phyloP scores from a whole-genome alignment of 2,329 filamentous ascomycete species.

The Ilyonectria destructans region DNA sequence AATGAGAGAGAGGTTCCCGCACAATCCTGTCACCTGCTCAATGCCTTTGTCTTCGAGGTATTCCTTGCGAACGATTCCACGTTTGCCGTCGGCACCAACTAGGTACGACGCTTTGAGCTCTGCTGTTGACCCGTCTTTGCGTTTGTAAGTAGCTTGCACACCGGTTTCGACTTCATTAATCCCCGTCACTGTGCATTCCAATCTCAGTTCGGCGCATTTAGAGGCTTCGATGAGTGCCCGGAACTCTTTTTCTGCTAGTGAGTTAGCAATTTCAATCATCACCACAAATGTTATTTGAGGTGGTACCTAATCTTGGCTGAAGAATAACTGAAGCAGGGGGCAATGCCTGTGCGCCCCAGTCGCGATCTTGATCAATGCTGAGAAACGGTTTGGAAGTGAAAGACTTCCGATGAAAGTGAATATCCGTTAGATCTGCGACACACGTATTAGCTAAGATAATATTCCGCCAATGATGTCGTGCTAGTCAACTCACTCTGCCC shows the following conservation, averaged over 20 bases:
- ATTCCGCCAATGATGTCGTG: neutral
- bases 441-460: neutral
- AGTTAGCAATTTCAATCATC: neutral
- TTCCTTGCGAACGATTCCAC: constrained; percentile 17
- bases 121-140: neutral
- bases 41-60: constrained; percentile 9
- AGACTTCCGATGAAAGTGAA: neutral
- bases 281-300: too few relatives aligned
- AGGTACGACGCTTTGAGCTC: constrained; percentile 3
- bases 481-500: constrained; percentile 3
- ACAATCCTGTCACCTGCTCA: neutral
- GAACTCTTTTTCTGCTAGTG: neutral
- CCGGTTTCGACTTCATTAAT: neutral
- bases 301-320: neutral
- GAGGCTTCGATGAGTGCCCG: neutral
- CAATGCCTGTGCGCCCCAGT: neutral
- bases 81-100: constrained; percentile 22
- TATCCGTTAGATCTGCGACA: neutral
- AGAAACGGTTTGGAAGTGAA: neutral
- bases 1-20: neutral
- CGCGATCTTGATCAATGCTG: neutral
- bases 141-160: neutral
- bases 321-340: neutral
- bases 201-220: neutral
- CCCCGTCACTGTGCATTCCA: neutral